Conservation (phyloP, 371 early-diverging fungal species). For the Mortierella sp. region DNA sequence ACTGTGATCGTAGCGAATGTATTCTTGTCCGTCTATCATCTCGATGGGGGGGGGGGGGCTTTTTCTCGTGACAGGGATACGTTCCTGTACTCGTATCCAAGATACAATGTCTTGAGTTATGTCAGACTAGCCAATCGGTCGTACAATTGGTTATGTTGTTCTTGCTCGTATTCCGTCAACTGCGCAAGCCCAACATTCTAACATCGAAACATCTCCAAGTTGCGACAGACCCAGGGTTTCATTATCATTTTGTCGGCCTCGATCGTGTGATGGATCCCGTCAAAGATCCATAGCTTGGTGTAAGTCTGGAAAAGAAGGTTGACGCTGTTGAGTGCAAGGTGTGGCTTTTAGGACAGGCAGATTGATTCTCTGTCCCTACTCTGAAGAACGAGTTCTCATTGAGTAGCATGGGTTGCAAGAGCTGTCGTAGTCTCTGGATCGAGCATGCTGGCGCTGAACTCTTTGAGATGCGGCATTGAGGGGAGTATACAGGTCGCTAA, state of each 20-base stretch:
- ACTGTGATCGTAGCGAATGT: neutral
- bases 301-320: neutral
- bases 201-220: neutral
- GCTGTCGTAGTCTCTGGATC: neutral
- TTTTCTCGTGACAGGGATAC: neutral
- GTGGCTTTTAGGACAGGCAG: neutral
- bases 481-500: neutral
- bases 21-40: neutral
- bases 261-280: neutral
- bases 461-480: neutral
- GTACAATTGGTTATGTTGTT: neutral
- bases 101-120: neutral
- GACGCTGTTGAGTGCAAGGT: neutral
- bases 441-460: neutral
- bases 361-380: neutral
- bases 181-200: neutral
- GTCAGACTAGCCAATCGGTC: neutral
- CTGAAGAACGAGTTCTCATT: neutral
- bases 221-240: neutral
- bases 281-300: neutral
- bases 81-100: neutral
- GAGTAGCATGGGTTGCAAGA: neutral
- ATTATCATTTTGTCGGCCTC: neutral
- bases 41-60: neutral
- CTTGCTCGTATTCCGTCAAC: neutral